Percentiles rank a stretch among this genome's conserved stretches.
phyloP scores from a whole-genome alignment of 139 green algal genomes.

The Trebouxia sp. region DNA sequence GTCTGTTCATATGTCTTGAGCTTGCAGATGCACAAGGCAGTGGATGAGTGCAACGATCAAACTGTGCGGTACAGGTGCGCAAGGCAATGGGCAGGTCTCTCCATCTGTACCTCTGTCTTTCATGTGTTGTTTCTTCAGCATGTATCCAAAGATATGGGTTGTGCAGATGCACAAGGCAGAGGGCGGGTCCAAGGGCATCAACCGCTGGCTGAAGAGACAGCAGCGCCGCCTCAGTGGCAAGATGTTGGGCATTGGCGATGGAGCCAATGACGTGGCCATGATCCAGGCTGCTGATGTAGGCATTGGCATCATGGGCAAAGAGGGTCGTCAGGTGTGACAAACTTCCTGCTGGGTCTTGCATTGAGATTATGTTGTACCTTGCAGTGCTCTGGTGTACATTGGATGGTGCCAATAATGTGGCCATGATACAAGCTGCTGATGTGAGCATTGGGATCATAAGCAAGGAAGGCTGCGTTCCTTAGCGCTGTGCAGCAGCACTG shows the following conservation, averaged over 20 bases:
- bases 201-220: slow-evolving; percentile 7
- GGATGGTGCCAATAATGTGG: no score
- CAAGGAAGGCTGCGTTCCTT: no score
- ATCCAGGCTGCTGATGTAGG: slow-evolving; percentile 92
- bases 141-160: neutral
- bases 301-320: slow-evolving; percentile 94
- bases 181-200: slow-evolving; percentile 23
- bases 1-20: no score
- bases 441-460: no score
- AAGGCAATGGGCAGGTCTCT: neutral
- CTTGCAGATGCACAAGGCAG: no score
- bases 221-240: slow-evolving; percentile 21
- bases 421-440: no score
- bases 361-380: no score
- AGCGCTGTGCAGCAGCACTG: no score
- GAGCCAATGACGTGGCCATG: slow-evolving; percentile 99
- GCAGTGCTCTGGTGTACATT: no score
- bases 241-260: slow-evolving; percentile 96
- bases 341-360: neutral
- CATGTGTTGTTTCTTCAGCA: neutral
- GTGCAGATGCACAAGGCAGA: slow-evolving; percentile 28
- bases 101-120: neutral
- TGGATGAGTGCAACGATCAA: no score
- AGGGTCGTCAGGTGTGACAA: slow-evolving; percentile 69
- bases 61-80: no score